phyloP scores from a whole-genome alignment of 306 rosid species.

The Mucuna pruriens region DNA sequence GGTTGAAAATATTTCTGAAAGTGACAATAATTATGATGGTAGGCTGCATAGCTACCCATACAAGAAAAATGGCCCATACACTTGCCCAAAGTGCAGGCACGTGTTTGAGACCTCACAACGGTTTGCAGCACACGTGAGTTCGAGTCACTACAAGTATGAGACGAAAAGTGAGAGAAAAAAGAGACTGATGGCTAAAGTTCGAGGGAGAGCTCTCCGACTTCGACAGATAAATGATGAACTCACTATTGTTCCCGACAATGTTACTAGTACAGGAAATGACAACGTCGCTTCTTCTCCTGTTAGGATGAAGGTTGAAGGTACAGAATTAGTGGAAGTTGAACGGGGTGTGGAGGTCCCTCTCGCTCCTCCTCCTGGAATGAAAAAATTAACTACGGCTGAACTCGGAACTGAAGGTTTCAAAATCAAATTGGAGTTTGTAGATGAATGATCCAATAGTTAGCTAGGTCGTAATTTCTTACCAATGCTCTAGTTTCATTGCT shows the following conservation, averaged over 20 bases:
- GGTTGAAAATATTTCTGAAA: not conserved
- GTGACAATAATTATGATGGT: slow-evolving; percentile 6
- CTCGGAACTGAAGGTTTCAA: not conserved
- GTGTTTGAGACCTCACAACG: slow-evolving; percentile 1
- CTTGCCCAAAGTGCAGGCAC: not conserved
- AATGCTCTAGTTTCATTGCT: not conserved
- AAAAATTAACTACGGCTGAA: not conserved
- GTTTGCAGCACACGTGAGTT: slow-evolving; percentile 36
- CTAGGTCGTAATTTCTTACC: not conserved
- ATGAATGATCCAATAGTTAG: not conserved
- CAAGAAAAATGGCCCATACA: slow-evolving; percentile 36
- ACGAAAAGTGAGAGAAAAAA: slow-evolving; percentile 7
- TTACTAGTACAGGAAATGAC: not conserved
- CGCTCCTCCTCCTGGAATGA: slow-evolving; percentile 10
- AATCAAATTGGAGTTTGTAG: not conserved
- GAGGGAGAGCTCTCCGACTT: not conserved
- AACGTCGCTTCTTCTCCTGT: not conserved
- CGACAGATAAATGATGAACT: not conserved
- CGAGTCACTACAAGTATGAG: slow-evolving; percentile 30
- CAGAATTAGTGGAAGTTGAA: too few species aligned
- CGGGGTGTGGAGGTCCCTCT: not conserved
- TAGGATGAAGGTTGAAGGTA: not conserved
- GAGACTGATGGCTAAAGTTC: slow-evolving; percentile 22
- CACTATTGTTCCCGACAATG: not conserved
- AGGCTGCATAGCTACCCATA: slow-evolving; percentile 10